Conservation (phyloP, 176 grass and related monocot species). For the Paspalum vaginatum region DNA sequence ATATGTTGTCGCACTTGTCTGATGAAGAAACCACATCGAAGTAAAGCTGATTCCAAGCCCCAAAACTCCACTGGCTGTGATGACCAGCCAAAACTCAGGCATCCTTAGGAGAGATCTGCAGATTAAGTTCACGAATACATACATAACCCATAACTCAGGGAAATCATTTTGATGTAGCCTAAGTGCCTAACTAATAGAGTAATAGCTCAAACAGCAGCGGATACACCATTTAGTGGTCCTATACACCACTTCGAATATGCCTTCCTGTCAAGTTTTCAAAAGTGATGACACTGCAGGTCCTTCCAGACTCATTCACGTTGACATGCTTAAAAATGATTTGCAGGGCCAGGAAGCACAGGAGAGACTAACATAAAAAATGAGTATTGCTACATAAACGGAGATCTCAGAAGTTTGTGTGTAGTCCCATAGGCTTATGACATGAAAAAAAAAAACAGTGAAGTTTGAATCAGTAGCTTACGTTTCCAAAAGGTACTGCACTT, state of each 20-base stretch:
- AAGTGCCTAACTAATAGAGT: neutral
- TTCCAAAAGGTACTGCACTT: slow-evolving; percentile 79
- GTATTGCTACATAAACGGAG: slow-evolving; percentile 1
- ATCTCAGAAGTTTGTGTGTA: neutral
- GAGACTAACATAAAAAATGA: neutral
- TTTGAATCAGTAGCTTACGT: slow-evolving; percentile 66
- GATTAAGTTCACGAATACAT: slow-evolving; percentile 53
- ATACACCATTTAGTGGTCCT: neutral
- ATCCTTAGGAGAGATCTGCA: slow-evolving; percentile 80
- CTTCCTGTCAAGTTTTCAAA: slow-evolving; percentile 4
- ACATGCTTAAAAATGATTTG: neutral
- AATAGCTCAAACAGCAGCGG: neutral
- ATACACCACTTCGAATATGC: neutral
- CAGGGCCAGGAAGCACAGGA: slow-evolving; percentile 1
- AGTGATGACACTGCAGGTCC: neutral
- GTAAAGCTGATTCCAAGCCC: slow-evolving; percentile 97
- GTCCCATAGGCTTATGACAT: neutral
- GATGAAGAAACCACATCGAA: slow-evolving; percentile 98
- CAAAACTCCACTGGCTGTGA: slow-evolving; percentile 81
- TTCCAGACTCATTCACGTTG: slow-evolving; percentile 6
- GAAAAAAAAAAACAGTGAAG: neutral
- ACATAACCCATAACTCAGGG: slow-evolving; percentile 20
- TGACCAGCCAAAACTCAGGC: slow-evolving; percentile 85
- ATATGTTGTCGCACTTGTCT: slow-evolving; percentile 92
- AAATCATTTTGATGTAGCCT: too few relatives aligned